phyloP scores from a whole-genome alignment of 805 yeast genomes.

The Candida broadrunensis region DNA sequence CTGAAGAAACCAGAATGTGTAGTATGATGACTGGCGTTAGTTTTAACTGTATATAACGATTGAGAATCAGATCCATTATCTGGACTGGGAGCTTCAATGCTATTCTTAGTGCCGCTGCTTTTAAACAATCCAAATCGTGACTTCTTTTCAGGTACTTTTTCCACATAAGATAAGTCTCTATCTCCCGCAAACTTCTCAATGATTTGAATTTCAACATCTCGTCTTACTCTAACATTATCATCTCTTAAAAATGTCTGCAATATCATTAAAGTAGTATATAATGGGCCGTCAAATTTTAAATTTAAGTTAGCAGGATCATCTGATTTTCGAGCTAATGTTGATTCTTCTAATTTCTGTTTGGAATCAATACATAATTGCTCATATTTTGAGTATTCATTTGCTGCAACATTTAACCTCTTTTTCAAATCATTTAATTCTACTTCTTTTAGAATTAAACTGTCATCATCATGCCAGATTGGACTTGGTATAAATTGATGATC shows the following conservation, averaged over 20 bases:
- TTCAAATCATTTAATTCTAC: slow-evolving; percentile 58
- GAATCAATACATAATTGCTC: slow-evolving; percentile 45
- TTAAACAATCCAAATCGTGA: slow-evolving; percentile 55
- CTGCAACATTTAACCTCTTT: slow-evolving; percentile 43
- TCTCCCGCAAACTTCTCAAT: slow-evolving; percentile 83
- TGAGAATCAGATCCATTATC: slow-evolving; percentile 23
- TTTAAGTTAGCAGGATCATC: slow-evolving; percentile 38
- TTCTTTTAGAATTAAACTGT: slow-evolving; percentile 56
- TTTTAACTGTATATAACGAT: slow-evolving; percentile 32
- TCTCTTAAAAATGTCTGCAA: slow-evolving; percentile 65
- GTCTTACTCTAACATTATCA: slow-evolving; percentile 69
- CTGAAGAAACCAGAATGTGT: slow-evolving; percentile 33
- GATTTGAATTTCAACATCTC: slow-evolving; percentile 87
- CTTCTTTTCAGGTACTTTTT: slow-evolving; percentile 52
- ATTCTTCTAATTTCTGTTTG: slow-evolving; percentile 50
- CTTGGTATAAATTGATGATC: slow-evolving; percentile 87
- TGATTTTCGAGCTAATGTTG: slow-evolving; percentile 28
- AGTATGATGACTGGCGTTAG: slow-evolving; percentile 27
- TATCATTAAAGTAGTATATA: slow-evolving; percentile 49
- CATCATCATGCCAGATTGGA: slow-evolving; percentile 97
- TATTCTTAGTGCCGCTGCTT: slow-evolving; percentile 2
- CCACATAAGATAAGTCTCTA: slow-evolving; percentile 60
- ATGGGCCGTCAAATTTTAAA: slow-evolving; percentile 50
- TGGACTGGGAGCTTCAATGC: slow-evolving; percentile 2
- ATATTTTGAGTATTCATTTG: slow-evolving; percentile 33